A percentile compares a stretch with the other conserved stretches of the same genome.
Evolutionary conservation across 257 asterid genomes (phyloP).

Genomic region (Penstemon davidsonii): DNA sequence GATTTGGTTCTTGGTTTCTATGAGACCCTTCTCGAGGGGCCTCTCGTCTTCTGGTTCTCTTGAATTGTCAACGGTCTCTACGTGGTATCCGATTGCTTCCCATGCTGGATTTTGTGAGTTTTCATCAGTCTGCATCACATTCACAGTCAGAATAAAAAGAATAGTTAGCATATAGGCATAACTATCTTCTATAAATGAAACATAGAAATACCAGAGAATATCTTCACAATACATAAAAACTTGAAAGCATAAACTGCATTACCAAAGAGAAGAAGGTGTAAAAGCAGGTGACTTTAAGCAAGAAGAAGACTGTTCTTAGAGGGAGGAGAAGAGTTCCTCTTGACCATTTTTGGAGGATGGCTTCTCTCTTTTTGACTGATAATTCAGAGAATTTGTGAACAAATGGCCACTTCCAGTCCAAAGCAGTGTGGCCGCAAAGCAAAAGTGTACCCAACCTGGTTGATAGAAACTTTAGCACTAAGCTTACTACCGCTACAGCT

Average conservation of each 20-base stretch:
- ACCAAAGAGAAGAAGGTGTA: constrained; percentile 39
- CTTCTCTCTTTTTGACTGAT: constrained; percentile 49
- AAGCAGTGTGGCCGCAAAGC: constrained; percentile 47
- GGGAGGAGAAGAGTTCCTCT: constrained; percentile 41
- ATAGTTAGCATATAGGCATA: background rate
- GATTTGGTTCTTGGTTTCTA: constrained; percentile 38
- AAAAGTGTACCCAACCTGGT: constrained; percentile 57
- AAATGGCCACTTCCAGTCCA: constrained; percentile 60
- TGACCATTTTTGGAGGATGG: constrained; percentile 56
- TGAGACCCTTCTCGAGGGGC: constrained; percentile 58
- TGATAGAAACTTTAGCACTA: constrained; percentile 46
- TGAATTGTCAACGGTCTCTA: constrained; percentile 25
- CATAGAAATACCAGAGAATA: too few species aligned
- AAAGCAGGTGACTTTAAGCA: constrained; percentile 43
- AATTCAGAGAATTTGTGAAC: constrained; percentile 49
- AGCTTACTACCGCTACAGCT: constrained; percentile 36
- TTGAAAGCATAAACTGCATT: background rate
- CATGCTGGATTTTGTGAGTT: constrained; percentile 46
- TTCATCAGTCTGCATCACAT: constrained; percentile 45
- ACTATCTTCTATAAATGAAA: too few species aligned
- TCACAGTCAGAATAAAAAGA: background rate
- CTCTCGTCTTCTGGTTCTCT: constrained; percentile 29
- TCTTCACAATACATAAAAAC: background rate
- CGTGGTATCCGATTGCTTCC: constrained; percentile 57
- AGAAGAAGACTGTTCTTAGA: constrained; percentile 43